phyloP scores from a whole-genome alignment of 257 asterid genomes.

The Nicotiana otophora region DNA sequence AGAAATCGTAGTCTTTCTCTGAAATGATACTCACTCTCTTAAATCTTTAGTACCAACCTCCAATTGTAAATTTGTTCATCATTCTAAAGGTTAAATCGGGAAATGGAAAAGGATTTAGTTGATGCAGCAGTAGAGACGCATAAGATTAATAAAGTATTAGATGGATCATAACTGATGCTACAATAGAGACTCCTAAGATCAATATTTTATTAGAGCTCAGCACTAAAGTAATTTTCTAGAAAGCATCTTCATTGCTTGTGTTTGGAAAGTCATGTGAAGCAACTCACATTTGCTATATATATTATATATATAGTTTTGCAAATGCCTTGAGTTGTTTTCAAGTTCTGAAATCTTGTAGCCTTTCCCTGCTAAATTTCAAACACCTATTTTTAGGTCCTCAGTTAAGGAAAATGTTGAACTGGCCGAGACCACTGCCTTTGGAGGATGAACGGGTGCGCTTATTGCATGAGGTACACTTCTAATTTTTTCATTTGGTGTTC shows the following conservation, averaged over 20 bases:
- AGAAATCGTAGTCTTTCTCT: background rate
- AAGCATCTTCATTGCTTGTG: background rate
- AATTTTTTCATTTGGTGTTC: background rate
- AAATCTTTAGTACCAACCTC: background rate
- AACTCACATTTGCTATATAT: background rate
- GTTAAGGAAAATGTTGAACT: slow-evolving; percentile 70
- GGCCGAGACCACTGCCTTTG: slow-evolving; percentile 93
- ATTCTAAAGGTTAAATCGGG: background rate
- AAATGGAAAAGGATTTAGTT: background rate
- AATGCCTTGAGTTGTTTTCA: background rate
- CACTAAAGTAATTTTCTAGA: background rate
- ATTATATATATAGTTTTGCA: background rate
- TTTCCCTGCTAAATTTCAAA: slow-evolving; percentile 3
- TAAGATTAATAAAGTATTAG: background rate
- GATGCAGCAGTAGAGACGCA: background rate
- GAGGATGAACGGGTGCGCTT: slow-evolving; percentile 94
- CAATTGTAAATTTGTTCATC: background rate
- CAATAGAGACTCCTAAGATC: background rate
- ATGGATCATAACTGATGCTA: background rate
- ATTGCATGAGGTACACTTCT: slow-evolving; percentile 68
- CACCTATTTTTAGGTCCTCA: slow-evolving; percentile 62
- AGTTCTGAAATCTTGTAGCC: background rate
- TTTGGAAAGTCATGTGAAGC: background rate
- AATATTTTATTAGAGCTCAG: background rate
- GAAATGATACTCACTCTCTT: background rate